phyloP scores from a whole-genome alignment of 192 early-diverging fungal species.

The Rhizophagus sp. region DNA sequence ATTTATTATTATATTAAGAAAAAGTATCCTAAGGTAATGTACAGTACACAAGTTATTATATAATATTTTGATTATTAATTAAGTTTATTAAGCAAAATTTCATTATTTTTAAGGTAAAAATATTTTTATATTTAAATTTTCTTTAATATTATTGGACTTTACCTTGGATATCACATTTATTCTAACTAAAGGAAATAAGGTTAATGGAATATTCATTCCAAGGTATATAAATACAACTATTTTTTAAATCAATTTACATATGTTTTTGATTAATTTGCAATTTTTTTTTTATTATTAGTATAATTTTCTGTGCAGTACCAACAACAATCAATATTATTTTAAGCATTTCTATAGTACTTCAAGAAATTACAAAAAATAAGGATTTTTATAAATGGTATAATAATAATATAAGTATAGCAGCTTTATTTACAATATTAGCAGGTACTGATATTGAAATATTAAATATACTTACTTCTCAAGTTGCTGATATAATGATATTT shows the following conservation, averaged over 20 bases:
- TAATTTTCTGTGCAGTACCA: neutral
- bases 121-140: neutral
- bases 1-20: neutral
- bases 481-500: neutral
- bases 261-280: neutral
- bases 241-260: neutral
- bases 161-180: neutral
- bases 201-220: neutral
- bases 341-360: neutral
- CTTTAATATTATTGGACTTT: neutral
- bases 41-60: neutral
- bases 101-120: neutral
- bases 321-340: neutral
- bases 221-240: neutral
- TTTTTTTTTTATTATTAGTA: neutral
- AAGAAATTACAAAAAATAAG: neutral
- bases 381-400: neutral
- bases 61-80: neutral
- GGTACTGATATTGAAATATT: neutral
- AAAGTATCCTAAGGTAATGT: neutral
- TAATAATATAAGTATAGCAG: neutral
- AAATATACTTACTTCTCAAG: neutral
- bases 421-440: neutral
- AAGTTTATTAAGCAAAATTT: neutral
- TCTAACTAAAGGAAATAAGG: neutral